These are phyloP conservation scores for Podila clonocystis DNA, from an alignment of 192 early-diverging fungal species.

Conservation along the genomic window DNA sequence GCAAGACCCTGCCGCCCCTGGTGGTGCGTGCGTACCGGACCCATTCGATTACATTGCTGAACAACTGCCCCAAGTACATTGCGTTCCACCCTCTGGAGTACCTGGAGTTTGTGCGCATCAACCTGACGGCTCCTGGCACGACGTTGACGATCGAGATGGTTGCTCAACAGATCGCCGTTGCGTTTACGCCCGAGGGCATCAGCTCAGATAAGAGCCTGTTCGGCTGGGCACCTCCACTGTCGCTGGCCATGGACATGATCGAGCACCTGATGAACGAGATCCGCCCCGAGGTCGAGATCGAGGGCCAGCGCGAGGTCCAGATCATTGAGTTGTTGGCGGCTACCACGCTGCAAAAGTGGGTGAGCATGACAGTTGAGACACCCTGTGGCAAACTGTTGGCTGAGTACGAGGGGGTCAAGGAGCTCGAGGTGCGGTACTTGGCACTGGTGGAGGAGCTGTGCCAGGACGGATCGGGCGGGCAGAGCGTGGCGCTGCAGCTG, in stretches of 20 bases:
- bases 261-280: conserved; percentile 39
- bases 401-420: conserved; percentile 13
- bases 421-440: conserved; percentile 9
- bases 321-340: conserved; percentile 31
- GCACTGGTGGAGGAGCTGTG: conserved; percentile 28
- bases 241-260: conserved; percentile 29
- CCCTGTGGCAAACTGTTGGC: conserved; percentile 19
- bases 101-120: conserved; percentile 29
- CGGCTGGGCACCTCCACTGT: conserved; percentile 32
- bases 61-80: conserved; percentile 4
- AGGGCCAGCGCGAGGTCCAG: conserved; percentile 37
- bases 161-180: neutral
- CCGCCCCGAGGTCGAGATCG: conserved; percentile 30
- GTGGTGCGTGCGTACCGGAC: conserved; percentile 8
- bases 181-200: conserved; percentile 12
- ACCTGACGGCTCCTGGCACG: conserved; percentile 24
- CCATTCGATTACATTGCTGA: neutral
- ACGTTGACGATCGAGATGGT: neutral
- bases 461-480: conserved; percentile 43
- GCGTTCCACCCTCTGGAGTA: conserved; percentile 22
- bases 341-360: conserved; percentile 23
- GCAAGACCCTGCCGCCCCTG: conserved; percentile 8
- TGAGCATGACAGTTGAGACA: neutral
- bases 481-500: conserved; percentile 29
- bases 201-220: conserved; percentile 4